Evolutionary conservation across 768 basidiomycete genomes (phyloP), one percentile per base, ranked within the genome.

Genomic region (Amanita phalloides): DNA sequence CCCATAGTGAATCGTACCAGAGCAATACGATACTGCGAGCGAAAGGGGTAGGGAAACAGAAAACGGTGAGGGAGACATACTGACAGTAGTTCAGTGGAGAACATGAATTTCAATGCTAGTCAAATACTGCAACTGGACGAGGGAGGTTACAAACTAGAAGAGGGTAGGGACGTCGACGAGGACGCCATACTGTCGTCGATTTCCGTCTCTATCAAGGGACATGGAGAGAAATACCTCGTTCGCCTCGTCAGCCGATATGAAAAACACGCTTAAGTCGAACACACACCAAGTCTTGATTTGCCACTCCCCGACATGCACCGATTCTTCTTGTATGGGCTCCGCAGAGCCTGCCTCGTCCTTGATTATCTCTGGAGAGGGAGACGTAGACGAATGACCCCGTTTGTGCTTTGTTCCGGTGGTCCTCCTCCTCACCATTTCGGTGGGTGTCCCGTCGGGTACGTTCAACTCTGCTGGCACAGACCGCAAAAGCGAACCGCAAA

Each of bases 221-320:
- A 95, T 1, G 93, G 93, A 2, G 93, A 96, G 64, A 87, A 92
- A 68, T 94, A 94, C 89, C 92, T 93, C 56, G 4, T 38, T 39
- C 47, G 4, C 4, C 49, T 30, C 20, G 23, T 42, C 49, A 28
- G 49, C 36, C n/a, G n/a, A n/a, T n/a, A 54, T 26, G 36, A 41
- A 45, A 30, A 26, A 54, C 42, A 28, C 41, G 39, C 39, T 11
- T 33, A 33, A 11, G 33, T 13, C 10, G 33, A 33, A 33, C 11
- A 33, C 82, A 58, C 58, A 91, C 92, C 92, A 94, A 7, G 91
- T 90, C 63, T 82, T 85, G 60, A 96, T 88, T 63, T 86, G 76
- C 80, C 86, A 93, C 25, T 81, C 73, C 41, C 89, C 90, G 66
- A 92, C 90, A 59, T 82, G 77, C 56, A 94, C 89, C 32, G 70